Percentiles rank a stretch among this genome's conserved stretches.
Evolutionary conservation across 2,329 filamentous ascomycete genomes (phyloP).

Genomic region (Monosporascus sp.): DNA sequence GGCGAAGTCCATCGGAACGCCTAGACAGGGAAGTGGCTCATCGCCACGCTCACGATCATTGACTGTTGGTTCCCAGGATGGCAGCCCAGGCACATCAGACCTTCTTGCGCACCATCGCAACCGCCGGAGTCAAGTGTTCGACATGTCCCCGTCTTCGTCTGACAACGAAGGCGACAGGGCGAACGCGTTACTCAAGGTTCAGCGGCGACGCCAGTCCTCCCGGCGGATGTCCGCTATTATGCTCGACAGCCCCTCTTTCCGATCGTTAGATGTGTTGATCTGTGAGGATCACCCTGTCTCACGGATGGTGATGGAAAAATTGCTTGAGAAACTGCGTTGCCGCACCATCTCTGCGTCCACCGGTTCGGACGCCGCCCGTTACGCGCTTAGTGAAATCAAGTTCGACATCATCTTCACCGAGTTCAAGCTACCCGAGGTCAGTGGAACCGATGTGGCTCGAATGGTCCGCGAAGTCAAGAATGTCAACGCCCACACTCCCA

Average conservation of each 20-base stretch:
- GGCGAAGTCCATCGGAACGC: slow-evolving; percentile 56
- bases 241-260: slow-evolving; percentile 77
- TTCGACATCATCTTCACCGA: slow-evolving; percentile 99
- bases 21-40: slow-evolving; percentile 55
- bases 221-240: slow-evolving; percentile 87
- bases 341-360: slow-evolving; percentile 88
- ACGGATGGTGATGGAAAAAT: slow-evolving; percentile 96
- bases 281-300: slow-evolving; percentile 98
- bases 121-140: slow-evolving; percentile 87
- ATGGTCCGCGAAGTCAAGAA: slow-evolving; percentile 99
- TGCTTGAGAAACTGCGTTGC: slow-evolving; percentile 91
- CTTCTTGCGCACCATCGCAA: slow-evolving; percentile 75
- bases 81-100: slow-evolving; percentile 66
- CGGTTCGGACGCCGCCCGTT: slow-evolving; percentile 85
- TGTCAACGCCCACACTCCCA: slow-evolving; percentile 87
- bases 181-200: slow-evolving; percentile 84
- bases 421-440: slow-evolving; percentile 91
- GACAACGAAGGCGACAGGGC: slow-evolving; percentile 94
- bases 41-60: slow-evolving; percentile 76
- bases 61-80: slow-evolving; percentile 91
- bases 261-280: slow-evolving; percentile 88
- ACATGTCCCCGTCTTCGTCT: slow-evolving; percentile 94
- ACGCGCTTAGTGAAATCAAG: slow-evolving; percentile 94
- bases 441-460: slow-evolving; percentile 87
- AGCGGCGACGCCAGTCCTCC: slow-evolving; percentile 92